These are phyloP conservation scores for Mycena crocata DNA, from an alignment of 768 basidiomycete genomes.

Conservation along the genomic window DNA sequence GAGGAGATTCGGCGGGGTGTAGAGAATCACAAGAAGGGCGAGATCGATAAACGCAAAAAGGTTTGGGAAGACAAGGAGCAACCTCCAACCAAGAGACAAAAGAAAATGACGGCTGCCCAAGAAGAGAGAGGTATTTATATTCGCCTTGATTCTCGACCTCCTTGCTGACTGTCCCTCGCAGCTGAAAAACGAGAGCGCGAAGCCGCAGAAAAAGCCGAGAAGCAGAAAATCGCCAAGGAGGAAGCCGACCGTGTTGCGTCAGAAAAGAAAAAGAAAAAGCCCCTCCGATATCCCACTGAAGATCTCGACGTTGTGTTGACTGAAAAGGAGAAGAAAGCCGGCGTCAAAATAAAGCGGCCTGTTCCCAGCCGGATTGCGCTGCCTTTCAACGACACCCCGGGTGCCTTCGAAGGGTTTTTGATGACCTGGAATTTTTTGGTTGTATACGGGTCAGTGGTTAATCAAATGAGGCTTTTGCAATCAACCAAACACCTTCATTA, in stretches of 20 bases:
- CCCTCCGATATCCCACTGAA: slow-evolving; percentile 92
- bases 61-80: slow-evolving; percentile 91
- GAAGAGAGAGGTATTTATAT: slow-evolving; percentile 74
- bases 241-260: slow-evolving; percentile 78
- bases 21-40: slow-evolving; percentile 83
- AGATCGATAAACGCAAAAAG: slow-evolving; percentile 94
- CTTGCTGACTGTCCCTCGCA: slow-evolving; percentile 41
- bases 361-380: slow-evolving; percentile 68
- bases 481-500: slow-evolving; percentile 16
- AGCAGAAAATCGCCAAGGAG: slow-evolving; percentile 71
- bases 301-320: slow-evolving; percentile 85
- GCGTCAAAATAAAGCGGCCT: slow-evolving; percentile 76
- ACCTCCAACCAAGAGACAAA: slow-evolving; percentile 84
- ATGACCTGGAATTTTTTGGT: slow-evolving; percentile 96
- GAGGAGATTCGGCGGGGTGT: slow-evolving; percentile 85
- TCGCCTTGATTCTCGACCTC: neutral
- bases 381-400: slow-evolving; percentile 75
- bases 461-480: neutral
- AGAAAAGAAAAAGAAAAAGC: slow-evolving; percentile 90
- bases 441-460: slow-evolving; percentile 83
- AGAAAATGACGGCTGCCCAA: slow-evolving; percentile 78
- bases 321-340: slow-evolving; percentile 87
- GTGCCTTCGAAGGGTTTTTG: slow-evolving; percentile 85
- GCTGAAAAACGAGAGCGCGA: slow-evolving; percentile 79
- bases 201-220: slow-evolving; percentile 75